phyloP scores from a whole-genome alignment of 768 basidiomycete genomes.

The Rhizopogon sp. region DNA sequence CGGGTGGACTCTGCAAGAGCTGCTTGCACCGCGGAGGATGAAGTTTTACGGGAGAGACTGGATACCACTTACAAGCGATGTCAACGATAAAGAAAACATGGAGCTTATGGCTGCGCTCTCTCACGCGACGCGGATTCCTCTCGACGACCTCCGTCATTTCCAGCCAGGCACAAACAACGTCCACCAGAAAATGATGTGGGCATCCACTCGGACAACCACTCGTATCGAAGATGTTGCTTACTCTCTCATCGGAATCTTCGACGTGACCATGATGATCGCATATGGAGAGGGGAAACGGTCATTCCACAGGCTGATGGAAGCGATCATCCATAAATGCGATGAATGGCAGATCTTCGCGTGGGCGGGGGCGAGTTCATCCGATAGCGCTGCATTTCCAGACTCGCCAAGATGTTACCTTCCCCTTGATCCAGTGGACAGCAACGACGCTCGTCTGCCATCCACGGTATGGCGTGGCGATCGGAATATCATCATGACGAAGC shows the following conservation, averaged over 20 bases:
- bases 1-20: conserved; percentile 26
- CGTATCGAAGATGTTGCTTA: conserved; percentile 22
- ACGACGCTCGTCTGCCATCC: background rate
- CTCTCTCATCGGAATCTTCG: conserved; percentile 27
- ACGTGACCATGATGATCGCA: conserved; percentile 28
- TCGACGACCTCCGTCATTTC: conserved; percentile 18
- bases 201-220: conserved; percentile 28
- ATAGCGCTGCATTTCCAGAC: conserved; percentile 25
- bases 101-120: conserved; percentile 19
- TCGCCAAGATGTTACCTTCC: conserved; percentile 25
- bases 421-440: conserved; percentile 6
- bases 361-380: conserved; percentile 20
- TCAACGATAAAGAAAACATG: conserved; percentile 23
- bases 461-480: conserved; percentile 20
- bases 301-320: conserved; percentile 25
- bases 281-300: conserved; percentile 28
- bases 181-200: conserved; percentile 27
- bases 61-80: conserved; percentile 17
- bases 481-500: conserved; percentile 27
- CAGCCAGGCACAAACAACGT: conserved; percentile 20
- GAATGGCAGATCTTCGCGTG: conserved; percentile 31
- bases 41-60: conserved; percentile 26
- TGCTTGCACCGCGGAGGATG: conserved; percentile 24
- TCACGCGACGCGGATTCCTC: conserved; percentile 21
- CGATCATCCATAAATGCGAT: conserved; percentile 20